Evolutionary conservation across 148 eudicot genomes (phyloP).

Genomic region (Silene latifolia): DNA sequence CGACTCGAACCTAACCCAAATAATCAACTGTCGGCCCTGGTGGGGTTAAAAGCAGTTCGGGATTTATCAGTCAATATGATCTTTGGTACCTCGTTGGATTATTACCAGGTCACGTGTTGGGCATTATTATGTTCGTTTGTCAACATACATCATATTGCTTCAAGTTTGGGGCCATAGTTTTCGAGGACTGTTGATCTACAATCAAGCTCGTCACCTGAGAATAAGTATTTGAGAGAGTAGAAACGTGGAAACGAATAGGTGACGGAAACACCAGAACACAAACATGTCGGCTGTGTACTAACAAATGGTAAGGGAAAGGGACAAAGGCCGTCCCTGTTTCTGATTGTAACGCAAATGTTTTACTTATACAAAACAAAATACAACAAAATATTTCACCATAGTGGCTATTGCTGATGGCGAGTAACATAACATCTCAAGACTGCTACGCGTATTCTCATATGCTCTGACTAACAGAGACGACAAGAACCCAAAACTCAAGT

Average conservation of each 20-base stretch:
- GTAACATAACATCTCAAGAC: background rate
- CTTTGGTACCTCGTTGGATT: too few relatives aligned
- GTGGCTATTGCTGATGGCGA: background rate
- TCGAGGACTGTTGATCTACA: too few relatives aligned
- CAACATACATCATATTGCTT: too few relatives aligned
- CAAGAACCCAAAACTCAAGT: background rate
- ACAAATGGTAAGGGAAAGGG: background rate
- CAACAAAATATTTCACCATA: constrained; percentile 6
- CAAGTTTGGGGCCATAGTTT: too few relatives aligned
- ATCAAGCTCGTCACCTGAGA: background rate
- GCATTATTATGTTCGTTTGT: too few relatives aligned
- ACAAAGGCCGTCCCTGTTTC: background rate
- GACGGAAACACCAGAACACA: background rate
- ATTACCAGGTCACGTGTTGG: too few relatives aligned
- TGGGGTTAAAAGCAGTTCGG: too few relatives aligned
- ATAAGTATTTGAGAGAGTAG: background rate
- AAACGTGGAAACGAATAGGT: background rate
- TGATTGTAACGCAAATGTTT: background rate
- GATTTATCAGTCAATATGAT: too few relatives aligned
- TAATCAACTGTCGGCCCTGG: too few relatives aligned
- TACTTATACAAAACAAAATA: background rate
- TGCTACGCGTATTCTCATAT: background rate
- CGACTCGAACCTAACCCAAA: too few relatives aligned
- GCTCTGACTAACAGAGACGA: constrained; percentile 4
- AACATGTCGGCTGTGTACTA: background rate